Conservation (phyloP, 108 stramenopile species). For the Nitzschia inconspicua region DNA sequence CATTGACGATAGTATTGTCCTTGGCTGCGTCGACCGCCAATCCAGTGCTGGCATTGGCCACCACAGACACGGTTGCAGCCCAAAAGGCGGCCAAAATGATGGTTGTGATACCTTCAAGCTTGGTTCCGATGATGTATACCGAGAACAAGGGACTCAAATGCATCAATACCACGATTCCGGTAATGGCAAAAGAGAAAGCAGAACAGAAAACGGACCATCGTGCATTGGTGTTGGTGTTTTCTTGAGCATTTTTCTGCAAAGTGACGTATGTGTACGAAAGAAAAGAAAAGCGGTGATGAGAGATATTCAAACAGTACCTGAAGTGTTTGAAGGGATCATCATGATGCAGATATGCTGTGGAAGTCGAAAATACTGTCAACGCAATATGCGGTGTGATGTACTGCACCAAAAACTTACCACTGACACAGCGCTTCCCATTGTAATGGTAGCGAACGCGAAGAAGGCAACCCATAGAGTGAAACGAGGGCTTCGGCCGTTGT, state of each 20-base stretch:
- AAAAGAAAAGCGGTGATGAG: background rate
- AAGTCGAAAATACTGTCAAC: background rate
- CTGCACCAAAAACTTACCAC: background rate
- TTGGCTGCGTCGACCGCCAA: slow-evolving; percentile 51
- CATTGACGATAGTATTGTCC: slow-evolving; percentile 54
- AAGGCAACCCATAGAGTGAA: slow-evolving; percentile 74
- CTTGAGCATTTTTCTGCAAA: slow-evolving; percentile 30
- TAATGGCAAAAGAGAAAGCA: slow-evolving; percentile 56
- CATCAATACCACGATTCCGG: slow-evolving; percentile 43
- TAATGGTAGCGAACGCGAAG: slow-evolving; percentile 58
- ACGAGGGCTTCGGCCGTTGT: slow-evolving; percentile 46
- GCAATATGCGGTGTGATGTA: background rate
- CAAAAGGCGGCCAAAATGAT: slow-evolving; percentile 59
- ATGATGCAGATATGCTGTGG: background rate
- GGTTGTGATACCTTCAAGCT: slow-evolving; percentile 58
- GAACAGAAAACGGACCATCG: slow-evolving; percentile 70
- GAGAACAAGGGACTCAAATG: slow-evolving; percentile 53
- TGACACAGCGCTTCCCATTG: slow-evolving; percentile 38
- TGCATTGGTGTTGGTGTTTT: slow-evolving; percentile 23
- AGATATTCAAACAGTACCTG: background rate
- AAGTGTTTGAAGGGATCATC: background rate
- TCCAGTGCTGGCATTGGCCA: slow-evolving; percentile 37
- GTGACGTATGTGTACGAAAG: no score
- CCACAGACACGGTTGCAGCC: slow-evolving; percentile 67
- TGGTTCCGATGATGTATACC: slow-evolving; percentile 57